These are phyloP conservation scores for Spiromastix sp. DNA, from an alignment of 2,329 filamentous ascomycete genomes.

Conservation along the genomic window DNA sequence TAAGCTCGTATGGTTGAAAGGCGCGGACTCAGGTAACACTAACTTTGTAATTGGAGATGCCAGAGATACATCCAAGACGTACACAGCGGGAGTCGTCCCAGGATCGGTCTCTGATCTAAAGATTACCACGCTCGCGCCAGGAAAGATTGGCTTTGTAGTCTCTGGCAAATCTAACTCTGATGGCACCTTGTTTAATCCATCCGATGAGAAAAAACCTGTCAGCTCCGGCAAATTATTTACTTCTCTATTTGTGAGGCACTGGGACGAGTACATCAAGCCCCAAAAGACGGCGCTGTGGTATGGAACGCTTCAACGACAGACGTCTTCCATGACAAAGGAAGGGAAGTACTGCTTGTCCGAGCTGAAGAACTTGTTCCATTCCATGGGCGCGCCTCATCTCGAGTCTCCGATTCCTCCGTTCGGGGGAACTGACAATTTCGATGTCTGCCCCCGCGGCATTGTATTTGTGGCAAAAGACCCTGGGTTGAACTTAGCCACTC, in stretches of 20 bases:
- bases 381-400: constrained; percentile 28
- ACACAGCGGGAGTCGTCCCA: constrained; percentile 36
- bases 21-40: constrained; percentile 36
- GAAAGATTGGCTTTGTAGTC: constrained; percentile 36
- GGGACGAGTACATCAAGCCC: constrained; percentile 41
- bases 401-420: constrained; percentile 40
- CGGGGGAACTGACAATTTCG: constrained; percentile 37
- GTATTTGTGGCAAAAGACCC: constrained; percentile 39
- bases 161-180: constrained; percentile 38
- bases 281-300: constrained; percentile 41
- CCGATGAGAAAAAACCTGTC: constrained; percentile 36
- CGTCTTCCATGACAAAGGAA: constrained; percentile 16
- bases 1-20: constrained; percentile 38
- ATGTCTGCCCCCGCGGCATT: constrained; percentile 35
- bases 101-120: constrained; percentile 38
- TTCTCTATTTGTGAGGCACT: constrained; percentile 42
- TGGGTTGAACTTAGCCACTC: constrained; percentile 32
- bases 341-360: constrained; percentile 24
- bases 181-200: constrained; percentile 39
- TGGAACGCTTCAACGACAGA: constrained; percentile 34
- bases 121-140: constrained; percentile 29
- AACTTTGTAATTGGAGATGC: constrained; percentile 35
- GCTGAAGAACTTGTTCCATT: constrained; percentile 33
- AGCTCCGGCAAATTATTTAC: constrained; percentile 41
- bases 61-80: constrained; percentile 24